Percentiles rank a stretch among this genome's conserved stretches.
These are phyloP conservation scores for Allium sativum DNA, from an alignment of 106 monocot species.

Conservation along the genomic window DNA sequence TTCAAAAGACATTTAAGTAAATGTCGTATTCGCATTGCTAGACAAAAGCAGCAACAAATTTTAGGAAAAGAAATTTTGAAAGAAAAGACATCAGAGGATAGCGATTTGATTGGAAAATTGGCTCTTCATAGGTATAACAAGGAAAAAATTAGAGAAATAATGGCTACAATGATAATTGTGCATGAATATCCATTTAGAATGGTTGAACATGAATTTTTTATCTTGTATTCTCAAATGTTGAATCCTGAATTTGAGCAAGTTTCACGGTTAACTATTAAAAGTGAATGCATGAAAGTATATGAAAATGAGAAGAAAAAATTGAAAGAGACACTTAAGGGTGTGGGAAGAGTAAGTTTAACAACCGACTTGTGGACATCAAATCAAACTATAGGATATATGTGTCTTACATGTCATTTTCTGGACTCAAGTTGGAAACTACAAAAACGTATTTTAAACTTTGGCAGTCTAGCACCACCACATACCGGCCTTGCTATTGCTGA, in stretches of 20 bases:
- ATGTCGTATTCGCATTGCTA: not conserved
- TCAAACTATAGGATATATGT: slow-evolving; percentile 2
- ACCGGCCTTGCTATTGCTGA: not conserved
- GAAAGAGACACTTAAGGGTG: not conserved
- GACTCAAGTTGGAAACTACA: not conserved
- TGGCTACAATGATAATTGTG: slow-evolving; percentile 2
- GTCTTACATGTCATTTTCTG: slow-evolving; percentile 1
- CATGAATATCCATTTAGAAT: not conserved
- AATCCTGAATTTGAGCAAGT: not conserved
- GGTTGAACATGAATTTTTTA: not conserved
- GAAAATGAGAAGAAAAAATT: not conserved
- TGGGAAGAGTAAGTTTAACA: not conserved
- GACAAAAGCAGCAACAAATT: not conserved
- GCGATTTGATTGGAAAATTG: not conserved
- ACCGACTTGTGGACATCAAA: not conserved
- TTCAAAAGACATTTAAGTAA: not conserved
- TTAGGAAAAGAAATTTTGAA: not conserved
- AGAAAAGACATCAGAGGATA: no score
- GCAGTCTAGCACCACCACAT: not conserved
- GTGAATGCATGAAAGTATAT: not conserved
- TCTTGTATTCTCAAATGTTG: not conserved
- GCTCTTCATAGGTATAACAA: no score
- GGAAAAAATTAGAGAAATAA: not conserved
- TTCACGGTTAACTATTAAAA: not conserved
- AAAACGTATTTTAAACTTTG: not conserved